Conservation (phyloP, 257 asterid genomes). For the Nemophila menziesii region DNA sequence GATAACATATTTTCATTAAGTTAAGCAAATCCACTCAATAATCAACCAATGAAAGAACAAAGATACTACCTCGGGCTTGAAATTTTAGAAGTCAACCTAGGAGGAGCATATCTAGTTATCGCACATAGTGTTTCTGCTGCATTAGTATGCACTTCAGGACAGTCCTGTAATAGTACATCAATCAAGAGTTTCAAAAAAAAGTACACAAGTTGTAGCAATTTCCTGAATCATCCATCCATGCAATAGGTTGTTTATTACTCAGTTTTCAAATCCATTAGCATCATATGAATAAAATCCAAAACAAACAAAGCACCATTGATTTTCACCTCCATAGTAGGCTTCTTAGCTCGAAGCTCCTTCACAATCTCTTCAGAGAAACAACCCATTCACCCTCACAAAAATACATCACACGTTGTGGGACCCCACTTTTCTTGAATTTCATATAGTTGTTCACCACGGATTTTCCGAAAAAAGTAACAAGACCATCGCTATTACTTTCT, state of each 20-base stretch:
- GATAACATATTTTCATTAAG: constrained; percentile 9
- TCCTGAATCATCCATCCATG: constrained; percentile 84
- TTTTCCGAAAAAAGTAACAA: constrained; percentile 22
- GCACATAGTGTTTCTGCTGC: constrained; percentile 91
- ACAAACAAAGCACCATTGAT: constrained; percentile 28
- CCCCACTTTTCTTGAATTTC: constrained; percentile 52
- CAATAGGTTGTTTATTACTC: constrained; percentile 57
- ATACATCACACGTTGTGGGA: constrained; percentile 58
- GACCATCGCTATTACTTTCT: constrained; percentile 16
- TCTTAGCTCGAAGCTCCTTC: constrained; percentile 43
- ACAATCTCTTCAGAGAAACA: constrained; percentile 53
- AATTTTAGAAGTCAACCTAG: constrained; percentile 55
- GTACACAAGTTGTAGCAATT: too few species aligned
- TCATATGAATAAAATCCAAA: constrained; percentile 72
- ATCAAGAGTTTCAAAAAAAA: constrained; percentile 53
- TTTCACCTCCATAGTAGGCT: constrained; percentile 44
- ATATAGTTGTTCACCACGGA: constrained; percentile 32
- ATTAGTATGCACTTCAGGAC: constrained; percentile 87
- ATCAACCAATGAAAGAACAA: not conserved
- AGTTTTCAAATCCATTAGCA: constrained; percentile 44
- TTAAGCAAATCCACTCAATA: constrained; percentile 3
- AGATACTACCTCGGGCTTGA: constrained; percentile 65
- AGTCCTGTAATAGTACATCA: constrained; percentile 64
- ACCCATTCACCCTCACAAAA: constrained; percentile 59
- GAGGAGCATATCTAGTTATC: constrained; percentile 65